Percentiles rank a stretch among this genome's conserved stretches.
These are phyloP conservation scores for Ophiostoma sp. DNA, from an alignment of 2,329 filamentous ascomycete species.

Conservation along the genomic window DNA sequence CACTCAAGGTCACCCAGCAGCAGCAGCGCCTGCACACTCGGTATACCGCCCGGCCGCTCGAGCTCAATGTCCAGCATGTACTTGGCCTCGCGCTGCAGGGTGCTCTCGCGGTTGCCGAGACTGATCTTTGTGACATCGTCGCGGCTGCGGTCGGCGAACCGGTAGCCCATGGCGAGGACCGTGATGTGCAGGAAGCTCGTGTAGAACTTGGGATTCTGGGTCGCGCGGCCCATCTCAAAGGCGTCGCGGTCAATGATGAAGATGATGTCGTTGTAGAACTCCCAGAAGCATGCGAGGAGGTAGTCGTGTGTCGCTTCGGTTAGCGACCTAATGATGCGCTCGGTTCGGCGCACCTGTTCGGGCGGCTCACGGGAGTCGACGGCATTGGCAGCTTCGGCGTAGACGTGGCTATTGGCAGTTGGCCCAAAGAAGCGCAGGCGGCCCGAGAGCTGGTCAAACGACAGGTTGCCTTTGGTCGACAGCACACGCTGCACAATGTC, in stretches of 20 bases:
- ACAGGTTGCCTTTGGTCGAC: constrained; percentile 45
- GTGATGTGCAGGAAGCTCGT: constrained; percentile 48
- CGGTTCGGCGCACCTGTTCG: constrained; percentile 26
- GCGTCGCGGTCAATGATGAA: constrained; percentile 46
- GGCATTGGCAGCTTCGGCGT: constrained; percentile 38
- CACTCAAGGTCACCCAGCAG: constrained; percentile 50
- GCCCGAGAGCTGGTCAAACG: constrained; percentile 44
- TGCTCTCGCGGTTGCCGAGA: constrained; percentile 45
- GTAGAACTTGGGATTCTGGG: constrained; percentile 45
- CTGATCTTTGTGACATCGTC: constrained; percentile 45
- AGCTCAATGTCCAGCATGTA: constrained; percentile 50
- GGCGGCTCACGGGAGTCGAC: constrained; percentile 34
- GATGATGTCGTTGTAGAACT: constrained; percentile 46
- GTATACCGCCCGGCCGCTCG: constrained; percentile 47
- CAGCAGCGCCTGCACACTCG: constrained; percentile 48
- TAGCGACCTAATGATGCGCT: constrained; percentile 44
- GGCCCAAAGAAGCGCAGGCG: constrained; percentile 41
- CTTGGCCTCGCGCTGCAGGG: constrained; percentile 49
- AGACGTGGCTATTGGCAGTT: constrained; percentile 46
- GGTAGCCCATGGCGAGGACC: constrained; percentile 48
- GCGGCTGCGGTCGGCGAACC: constrained; percentile 45
- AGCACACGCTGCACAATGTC: constrained; percentile 46
- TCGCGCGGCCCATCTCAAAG: constrained; percentile 44
- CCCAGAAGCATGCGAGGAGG: constrained; percentile 48
- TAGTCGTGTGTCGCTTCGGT: constrained; percentile 46